phyloP scores from a whole-genome alignment of 2,329 filamentous ascomycete genomes.

The Chaetomium globosum region DNA sequence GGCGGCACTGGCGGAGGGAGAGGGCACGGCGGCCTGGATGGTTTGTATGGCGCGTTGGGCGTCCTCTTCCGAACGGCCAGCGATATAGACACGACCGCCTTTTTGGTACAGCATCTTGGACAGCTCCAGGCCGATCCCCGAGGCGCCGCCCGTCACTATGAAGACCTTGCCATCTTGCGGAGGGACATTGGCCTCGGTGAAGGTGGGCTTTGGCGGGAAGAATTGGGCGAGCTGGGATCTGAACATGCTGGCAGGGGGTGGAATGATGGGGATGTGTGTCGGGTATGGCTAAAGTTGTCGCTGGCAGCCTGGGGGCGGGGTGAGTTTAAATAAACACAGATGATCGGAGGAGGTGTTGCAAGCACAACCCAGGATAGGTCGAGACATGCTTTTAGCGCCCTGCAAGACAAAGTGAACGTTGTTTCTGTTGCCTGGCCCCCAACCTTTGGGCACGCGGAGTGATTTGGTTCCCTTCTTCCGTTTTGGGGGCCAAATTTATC shows the following conservation, averaged over 20 bases:
- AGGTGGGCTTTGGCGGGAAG: constrained; percentile 26
- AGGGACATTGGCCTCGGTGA: constrained; percentile 23
- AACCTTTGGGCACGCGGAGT: neutral
- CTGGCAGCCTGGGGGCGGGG: neutral
- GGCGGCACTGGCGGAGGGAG: constrained; percentile 37
- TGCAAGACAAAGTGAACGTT: neutral
- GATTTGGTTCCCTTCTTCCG: neutral
- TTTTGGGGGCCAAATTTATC: neutral
- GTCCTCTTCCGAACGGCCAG: constrained; percentile 47
- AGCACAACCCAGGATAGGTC: neutral
- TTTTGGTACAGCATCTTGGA: constrained; percentile 53
- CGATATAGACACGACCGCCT: constrained; percentile 55
- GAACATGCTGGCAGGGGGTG: constrained; percentile 5
- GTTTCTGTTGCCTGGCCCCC: too few relatives aligned
- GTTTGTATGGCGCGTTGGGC: constrained; percentile 46
- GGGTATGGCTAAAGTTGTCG: neutral
- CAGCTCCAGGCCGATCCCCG: constrained; percentile 51
- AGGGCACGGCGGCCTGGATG: constrained; percentile 42
- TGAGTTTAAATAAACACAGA: neutral
- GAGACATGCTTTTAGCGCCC: neutral
- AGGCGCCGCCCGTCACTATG: constrained; percentile 49
- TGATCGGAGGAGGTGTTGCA: too few relatives aligned
- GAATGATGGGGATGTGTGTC: neutral
- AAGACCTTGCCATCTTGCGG: constrained; percentile 29
- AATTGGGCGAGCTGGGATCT: constrained; percentile 24